Percentiles rank a stretch among this genome's conserved stretches.
phyloP scores from a whole-genome alignment of 441 rosid genomes.

The Bruguiera hainesii region DNA sequence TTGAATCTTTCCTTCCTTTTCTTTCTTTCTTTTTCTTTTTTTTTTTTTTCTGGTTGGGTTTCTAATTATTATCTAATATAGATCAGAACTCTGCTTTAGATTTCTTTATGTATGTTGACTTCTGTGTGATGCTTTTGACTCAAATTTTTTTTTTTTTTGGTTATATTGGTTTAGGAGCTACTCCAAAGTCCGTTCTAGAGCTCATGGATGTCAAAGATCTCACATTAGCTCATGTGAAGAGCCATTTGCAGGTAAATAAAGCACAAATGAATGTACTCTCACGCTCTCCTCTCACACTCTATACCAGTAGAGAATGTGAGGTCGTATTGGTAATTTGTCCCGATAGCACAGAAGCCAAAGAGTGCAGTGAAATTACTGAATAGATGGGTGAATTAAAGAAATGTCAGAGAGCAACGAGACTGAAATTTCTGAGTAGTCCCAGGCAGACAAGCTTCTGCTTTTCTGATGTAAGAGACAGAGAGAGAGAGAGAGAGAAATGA shows the following conservation, averaged over 20 bases:
- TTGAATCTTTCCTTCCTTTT: not conserved
- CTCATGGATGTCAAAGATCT: conserved; percentile 89
- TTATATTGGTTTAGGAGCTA: conserved; percentile 51
- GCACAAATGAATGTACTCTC: not conserved
- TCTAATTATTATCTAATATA: no score
- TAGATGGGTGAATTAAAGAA: conserved; percentile 18
- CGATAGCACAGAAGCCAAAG: conserved; percentile 24
- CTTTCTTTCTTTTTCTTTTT: not conserved
- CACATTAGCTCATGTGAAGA: conserved; percentile 82
- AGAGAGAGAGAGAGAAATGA: conserved; percentile 16
- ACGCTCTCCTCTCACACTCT: conserved; percentile 11
- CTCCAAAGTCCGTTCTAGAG: conserved; percentile 86
- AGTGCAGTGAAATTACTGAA: conserved; percentile 9
- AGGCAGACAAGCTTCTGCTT: conserved; percentile 32
- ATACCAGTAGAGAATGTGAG: not conserved
- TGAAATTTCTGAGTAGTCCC: conserved; percentile 28
- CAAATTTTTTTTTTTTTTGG: conserved; percentile 2
- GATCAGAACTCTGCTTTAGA: conserved; percentile 1
- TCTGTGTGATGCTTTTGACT: not conserved
- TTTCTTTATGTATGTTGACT: not conserved
- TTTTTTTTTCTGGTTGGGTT: not conserved
- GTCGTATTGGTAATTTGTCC: not conserved
- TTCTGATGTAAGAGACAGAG: conserved; percentile 12
- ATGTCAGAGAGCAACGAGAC: conserved; percentile 19
- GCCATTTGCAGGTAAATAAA: conserved; percentile 71